A percentile compares a stretch with the other conserved stretches of the same genome.
These are phyloP conservation scores for Beauveria australis DNA, from an alignment of 2,329 filamentous ascomycete genomes.

Conservation along the genomic window DNA sequence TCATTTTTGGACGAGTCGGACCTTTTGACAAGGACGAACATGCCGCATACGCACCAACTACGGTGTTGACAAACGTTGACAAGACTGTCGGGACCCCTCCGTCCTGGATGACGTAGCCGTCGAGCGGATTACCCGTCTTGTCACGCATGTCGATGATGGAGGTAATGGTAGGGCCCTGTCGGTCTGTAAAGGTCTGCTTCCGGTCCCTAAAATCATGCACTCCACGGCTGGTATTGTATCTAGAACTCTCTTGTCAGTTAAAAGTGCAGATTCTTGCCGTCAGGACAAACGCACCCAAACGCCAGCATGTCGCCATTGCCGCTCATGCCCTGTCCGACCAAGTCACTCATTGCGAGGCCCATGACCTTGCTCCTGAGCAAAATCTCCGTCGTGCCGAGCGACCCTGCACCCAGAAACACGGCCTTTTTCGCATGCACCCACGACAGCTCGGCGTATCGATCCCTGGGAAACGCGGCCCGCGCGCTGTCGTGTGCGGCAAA, in stretches of 20 bases:
- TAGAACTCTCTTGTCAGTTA: conserved; percentile 19
- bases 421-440: conserved; percentile 59
- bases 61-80: conserved; percentile 44
- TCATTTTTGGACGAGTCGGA: not conserved
- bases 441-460: conserved; percentile 50
- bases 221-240: conserved; percentile 12
- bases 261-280: too few species aligned
- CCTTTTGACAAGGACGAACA: not conserved
- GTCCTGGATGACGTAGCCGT: conserved; percentile 58
- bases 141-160: conserved; percentile 52
- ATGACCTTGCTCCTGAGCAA: conserved; percentile 51
- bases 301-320: conserved; percentile 60
- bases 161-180: conserved; percentile 54
- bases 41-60: conserved; percentile 37
- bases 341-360: conserved; percentile 49
- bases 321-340: conserved; percentile 52
- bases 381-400: conserved; percentile 59
- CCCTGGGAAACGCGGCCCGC: conserved; percentile 43
- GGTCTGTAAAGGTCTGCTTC: conserved; percentile 27
- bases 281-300: conserved; percentile 41
- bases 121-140: conserved; percentile 40
- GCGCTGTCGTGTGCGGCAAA: conserved; percentile 57
- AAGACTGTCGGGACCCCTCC: conserved; percentile 52
- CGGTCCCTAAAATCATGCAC: conserved; percentile 17
- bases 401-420: conserved; percentile 58